phyloP scores from a whole-genome alignment of 257 asterid genomes.

The Cordia subcordata region DNA sequence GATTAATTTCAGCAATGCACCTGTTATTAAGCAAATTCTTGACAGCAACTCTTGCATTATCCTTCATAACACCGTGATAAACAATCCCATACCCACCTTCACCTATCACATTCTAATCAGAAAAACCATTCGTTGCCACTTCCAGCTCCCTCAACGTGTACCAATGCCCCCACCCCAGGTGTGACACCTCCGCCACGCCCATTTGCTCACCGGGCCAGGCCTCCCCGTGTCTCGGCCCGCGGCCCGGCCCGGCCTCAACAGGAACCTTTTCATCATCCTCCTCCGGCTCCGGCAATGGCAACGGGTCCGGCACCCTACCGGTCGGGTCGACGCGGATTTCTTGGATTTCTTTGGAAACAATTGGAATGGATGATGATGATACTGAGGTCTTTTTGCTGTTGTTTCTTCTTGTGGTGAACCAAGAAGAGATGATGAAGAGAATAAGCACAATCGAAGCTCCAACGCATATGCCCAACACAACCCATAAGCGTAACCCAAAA shows the following conservation, averaged over 20 bases:
- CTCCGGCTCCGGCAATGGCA: conserved; percentile 39
- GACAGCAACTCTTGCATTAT: conserved; percentile 58
- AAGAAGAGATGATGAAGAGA: conserved; percentile 64
- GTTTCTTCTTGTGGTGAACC: conserved; percentile 45
- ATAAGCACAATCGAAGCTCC: conserved; percentile 66
- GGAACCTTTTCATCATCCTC: conserved; percentile 41
- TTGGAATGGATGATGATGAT: conserved; percentile 53
- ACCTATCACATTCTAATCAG: conserved; percentile 83
- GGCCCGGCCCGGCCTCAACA: conserved; percentile 39
- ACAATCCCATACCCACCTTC: conserved; percentile 98
- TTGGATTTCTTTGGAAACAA: conserved; percentile 65
- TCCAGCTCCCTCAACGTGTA: conserved; percentile 85
- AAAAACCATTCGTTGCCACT: conserved; percentile 53
- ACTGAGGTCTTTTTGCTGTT: too few species aligned
- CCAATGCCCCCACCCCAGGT: conserved; percentile 99
- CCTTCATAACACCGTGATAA: conserved; percentile 60
- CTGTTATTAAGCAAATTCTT: conserved; percentile 91
- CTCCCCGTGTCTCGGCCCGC: conserved; percentile 49
- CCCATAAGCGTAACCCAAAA: conserved; percentile 77
- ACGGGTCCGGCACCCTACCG: too few species aligned
- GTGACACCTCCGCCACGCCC: conserved; percentile 79
- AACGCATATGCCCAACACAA: conserved; percentile 69
- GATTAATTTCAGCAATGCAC: conserved; percentile 26
- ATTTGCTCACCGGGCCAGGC: conserved; percentile 35
- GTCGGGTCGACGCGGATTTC: conserved; percentile 63